Percentiles rank a stretch among this genome's conserved stretches.
Evolutionary conservation across 208 protist genomes (phyloP).

Genomic region (Crithidia expoeki): DNA sequence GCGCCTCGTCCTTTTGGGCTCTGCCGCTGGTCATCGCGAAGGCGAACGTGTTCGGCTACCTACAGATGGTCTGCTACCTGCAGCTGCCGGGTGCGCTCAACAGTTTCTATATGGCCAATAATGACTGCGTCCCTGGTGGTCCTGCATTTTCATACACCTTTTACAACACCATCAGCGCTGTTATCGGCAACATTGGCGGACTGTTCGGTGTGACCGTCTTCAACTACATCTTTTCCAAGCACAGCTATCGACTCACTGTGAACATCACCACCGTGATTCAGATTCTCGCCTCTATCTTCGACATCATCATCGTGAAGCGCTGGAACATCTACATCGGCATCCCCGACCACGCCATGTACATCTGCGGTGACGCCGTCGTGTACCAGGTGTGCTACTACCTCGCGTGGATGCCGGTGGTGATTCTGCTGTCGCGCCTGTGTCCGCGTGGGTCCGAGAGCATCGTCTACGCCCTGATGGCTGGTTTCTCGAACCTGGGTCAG

Average conservation of each 20-base stretch:
- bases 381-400: conserved; percentile 78
- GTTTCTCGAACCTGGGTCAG: conserved; percentile 84
- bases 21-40: conserved; percentile 72
- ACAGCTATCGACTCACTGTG: conserved; percentile 71
- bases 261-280: conserved; percentile 64
- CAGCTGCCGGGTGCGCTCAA: conserved; percentile 61
- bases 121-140: conserved; percentile 49
- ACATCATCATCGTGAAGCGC: conserved; percentile 81
- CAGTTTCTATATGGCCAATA: conserved; percentile 56
- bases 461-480: conserved; percentile 84
- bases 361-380: conserved; percentile 75
- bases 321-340: conserved; percentile 71
- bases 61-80: conserved; percentile 60
- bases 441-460: conserved; percentile 80
- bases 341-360: conserved; percentile 72
- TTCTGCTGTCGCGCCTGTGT: conserved; percentile 87
- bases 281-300: conserved; percentile 61
- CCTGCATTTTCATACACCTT: conserved; percentile 73
- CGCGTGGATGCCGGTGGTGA: conserved; percentile 77
- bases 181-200: conserved; percentile 61
- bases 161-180: conserved; percentile 60
- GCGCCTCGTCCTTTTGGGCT: conserved; percentile 53
- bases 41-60: conserved; percentile 62
- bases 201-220: conserved; percentile 61
- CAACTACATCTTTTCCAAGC: conserved; percentile 66